Evolutionary conservation across 495 filamentous ascomycete genomes (phyloP).

Genomic region (Tuber brumale): DNA sequence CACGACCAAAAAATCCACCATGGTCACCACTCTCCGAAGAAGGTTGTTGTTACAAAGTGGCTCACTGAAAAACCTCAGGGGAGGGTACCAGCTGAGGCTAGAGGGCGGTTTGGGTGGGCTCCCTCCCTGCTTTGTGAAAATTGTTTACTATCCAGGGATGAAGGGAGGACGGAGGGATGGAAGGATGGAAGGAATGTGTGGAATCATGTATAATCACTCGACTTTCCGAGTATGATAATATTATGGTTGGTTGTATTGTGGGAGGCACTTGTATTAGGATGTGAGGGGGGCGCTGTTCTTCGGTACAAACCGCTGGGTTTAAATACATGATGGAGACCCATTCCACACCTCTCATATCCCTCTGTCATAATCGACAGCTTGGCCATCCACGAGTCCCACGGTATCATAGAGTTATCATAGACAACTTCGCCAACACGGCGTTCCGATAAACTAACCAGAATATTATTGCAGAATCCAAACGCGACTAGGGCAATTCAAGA

Average conservation of each 20-base stretch:
- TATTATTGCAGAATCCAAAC: neutral
- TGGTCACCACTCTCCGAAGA: constrained; percentile 29
- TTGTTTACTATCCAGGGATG: no score
- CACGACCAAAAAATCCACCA: constrained; percentile 30
- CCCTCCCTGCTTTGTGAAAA: no score
- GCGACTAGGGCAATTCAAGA: neutral
- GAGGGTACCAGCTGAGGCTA: no score
- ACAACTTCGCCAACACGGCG: neutral
- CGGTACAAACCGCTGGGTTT: no score
- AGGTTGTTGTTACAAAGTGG: constrained; percentile 1
- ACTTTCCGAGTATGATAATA: neutral
- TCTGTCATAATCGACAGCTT: constrained; percentile 29
- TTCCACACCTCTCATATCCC: no score
- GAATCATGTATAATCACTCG: neutral
- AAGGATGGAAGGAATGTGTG: neutral
- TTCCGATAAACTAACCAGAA: neutral
- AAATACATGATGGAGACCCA: constrained; percentile 40
- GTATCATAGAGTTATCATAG: neutral
- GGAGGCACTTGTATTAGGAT: no score
- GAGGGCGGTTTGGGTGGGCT: no score
- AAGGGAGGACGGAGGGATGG: no score
- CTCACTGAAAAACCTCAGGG: no score
- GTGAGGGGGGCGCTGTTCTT: no score
- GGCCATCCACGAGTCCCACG: no score
- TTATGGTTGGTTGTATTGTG: no score